Percentiles rank a stretch among this genome's conserved stretches.
Conservation (phyloP, 331 rosid genomes). For the Pyracantha coccinea region DNA sequence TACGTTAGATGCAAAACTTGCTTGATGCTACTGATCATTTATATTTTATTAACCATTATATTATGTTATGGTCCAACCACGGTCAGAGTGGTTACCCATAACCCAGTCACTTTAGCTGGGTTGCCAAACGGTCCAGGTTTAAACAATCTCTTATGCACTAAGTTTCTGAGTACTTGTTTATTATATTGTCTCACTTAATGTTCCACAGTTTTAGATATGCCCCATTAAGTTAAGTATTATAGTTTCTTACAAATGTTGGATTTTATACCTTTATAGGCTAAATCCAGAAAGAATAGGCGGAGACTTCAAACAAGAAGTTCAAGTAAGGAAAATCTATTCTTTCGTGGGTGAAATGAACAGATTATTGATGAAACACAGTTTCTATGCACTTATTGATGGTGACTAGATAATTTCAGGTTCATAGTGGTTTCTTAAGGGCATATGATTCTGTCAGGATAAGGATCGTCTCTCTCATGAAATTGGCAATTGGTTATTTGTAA, state of each 20-base stretch:
- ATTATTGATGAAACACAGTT: constrained; percentile 1
- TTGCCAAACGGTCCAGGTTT: background rate
- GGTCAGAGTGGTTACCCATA: background rate
- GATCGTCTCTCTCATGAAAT: constrained; percentile 68
- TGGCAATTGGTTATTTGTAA: constrained; percentile 68
- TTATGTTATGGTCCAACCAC: background rate
- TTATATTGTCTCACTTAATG: background rate
- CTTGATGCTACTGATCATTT: background rate
- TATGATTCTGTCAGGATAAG: constrained; percentile 91
- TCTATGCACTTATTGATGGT: constrained; percentile 15
- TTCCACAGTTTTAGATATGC: background rate
- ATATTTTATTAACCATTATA: background rate
- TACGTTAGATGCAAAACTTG: background rate
- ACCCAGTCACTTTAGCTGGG: background rate
- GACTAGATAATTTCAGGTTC: constrained; percentile 63
- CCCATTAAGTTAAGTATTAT: background rate
- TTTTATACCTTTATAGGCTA: constrained; percentile 41
- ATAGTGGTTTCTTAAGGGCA: constrained; percentile 90
- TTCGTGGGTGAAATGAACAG: background rate
- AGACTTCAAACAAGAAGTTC: constrained; percentile 94
- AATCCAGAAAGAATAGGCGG: constrained; percentile 99
- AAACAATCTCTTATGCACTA: background rate
- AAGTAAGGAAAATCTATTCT: constrained; percentile 36
- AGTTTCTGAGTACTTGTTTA: background rate
- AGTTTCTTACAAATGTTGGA: constrained; percentile 12